Base-by-base conservation (phyloP, 176 grass and related monocot species). In the Cenchrus americanus region DNA sequence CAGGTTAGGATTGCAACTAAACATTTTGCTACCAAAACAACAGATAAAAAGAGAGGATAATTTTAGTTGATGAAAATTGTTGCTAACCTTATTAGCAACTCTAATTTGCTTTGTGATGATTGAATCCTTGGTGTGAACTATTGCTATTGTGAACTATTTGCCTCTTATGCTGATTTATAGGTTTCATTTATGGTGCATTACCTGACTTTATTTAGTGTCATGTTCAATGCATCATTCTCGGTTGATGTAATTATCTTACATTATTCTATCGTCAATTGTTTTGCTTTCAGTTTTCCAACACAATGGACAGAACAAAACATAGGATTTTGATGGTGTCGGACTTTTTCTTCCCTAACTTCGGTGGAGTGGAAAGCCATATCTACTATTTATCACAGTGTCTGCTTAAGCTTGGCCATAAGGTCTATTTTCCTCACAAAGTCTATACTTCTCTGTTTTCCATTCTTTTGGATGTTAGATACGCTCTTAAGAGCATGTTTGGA, bases 271-370 rank as follows among this genome's bases (percentile, higher is more conserved):
- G 3, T 43, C 15, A 14, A 5, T 59, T 75, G 76, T 54, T 75
- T 43, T 17, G 18, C 13, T 81, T 71, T 84, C 76, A 64, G 71
- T 71, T 85, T 76, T 82, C 44, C 7, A 4, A 27, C 50, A 22
- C 37, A 37, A 89, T 93, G 91, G 86, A 77, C 64, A 41, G 69
- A 72, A 89, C 71, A 50, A 80, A 84, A 34, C 92, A 97, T 47
- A 89, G 86, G 40, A 91, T 94, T 77, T 78, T 97, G 70, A 97
- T 97, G 92, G 92, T 97, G 82, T 97, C 95, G 2, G 95, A 97
- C 69, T 97, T 97, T 43, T 94, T 97, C 92, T 97, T 94, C 77
- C 92, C 92, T 41, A 97, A 94, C 81, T 97, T 97, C 76, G 95
- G 95, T 48, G 95, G 95, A 2, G 90, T 97, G 11, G 95, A 97